Conservation (phyloP, 1,284 basidiomycete species). For the Ceratobasidium sp. region DNA sequence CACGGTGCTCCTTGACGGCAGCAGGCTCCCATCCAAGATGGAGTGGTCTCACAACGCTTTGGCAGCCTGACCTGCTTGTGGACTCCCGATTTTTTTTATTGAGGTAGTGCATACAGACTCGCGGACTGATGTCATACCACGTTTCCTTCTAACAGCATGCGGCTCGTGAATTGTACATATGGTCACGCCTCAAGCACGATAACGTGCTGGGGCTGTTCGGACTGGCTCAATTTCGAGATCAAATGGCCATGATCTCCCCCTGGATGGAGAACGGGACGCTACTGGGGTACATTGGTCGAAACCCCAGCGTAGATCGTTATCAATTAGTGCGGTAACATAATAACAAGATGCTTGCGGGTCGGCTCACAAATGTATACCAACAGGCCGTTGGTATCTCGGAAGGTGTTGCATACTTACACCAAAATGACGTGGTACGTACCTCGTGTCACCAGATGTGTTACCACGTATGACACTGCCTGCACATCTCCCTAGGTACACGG, state of each 20-base stretch:
- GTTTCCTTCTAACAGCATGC: not conserved
- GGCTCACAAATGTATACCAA: not conserved
- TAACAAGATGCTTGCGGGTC: not conserved
- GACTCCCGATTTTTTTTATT: too few species aligned
- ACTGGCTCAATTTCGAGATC: not conserved
- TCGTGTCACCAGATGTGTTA: not conserved
- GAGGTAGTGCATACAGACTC: too few species aligned
- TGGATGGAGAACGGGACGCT: too few species aligned
- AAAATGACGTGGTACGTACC: not conserved
- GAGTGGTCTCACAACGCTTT: too few species aligned
- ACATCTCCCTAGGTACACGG: constrained; percentile 3
- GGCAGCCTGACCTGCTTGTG: too few species aligned
- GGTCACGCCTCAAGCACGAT: not conserved
- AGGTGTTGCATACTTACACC: constrained; percentile 15
- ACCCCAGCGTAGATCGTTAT: constrained; percentile 18
- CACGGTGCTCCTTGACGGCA: too few species aligned
- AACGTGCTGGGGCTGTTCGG: constrained; percentile 6
- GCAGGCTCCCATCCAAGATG: too few species aligned
- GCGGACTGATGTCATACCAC: too few species aligned
- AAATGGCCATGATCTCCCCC: too few species aligned
- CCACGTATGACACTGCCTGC: not conserved
- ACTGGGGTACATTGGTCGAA: not conserved
- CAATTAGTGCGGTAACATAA: not conserved
- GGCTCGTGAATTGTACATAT: too few species aligned
- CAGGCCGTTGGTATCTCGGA: not conserved